Evolutionary conservation across 1,284 basidiomycete genomes (phyloP).

Genomic region (Hortiboletus rubellus): DNA sequence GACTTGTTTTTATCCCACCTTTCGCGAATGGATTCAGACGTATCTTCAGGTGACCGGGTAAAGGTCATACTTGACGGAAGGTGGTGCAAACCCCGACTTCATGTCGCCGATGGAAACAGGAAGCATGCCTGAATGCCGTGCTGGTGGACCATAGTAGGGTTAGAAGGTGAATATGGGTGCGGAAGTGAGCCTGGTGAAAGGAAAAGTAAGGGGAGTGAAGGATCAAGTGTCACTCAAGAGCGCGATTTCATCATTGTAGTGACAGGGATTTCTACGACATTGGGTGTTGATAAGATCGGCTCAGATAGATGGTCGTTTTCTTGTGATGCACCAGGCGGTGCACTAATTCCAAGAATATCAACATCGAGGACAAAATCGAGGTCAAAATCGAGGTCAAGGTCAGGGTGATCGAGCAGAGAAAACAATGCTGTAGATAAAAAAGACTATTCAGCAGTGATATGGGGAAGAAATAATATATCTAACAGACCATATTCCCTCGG

Average conservation of each 20-base stretch:
- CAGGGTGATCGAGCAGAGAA: conserved; percentile 67
- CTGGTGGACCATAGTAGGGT: neutral
- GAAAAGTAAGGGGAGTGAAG: conserved; percentile 63
- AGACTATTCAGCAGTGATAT: neutral
- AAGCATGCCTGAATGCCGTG: conserved; percentile 12
- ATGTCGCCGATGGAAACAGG: conserved; percentile 32
- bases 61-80: conserved; percentile 42
- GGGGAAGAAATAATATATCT: neutral
- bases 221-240: conserved; percentile 40
- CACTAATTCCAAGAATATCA: conserved; percentile 37
- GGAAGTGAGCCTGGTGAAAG: conserved; percentile 41
- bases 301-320: neutral
- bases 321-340: conserved; percentile 1
- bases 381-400: conserved; percentile 52
- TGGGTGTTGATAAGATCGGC: neutral
- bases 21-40: conserved; percentile 41
- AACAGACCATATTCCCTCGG: conserved; percentile 59
- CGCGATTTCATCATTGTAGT: conserved; percentile 7
- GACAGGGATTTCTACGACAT: neutral
- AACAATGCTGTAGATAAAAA: conserved; percentile 44
- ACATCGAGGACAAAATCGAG: too few species aligned
- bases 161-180: conserved; percentile 1
- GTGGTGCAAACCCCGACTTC: conserved; percentile 43
- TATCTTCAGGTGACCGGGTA: conserved; percentile 46
- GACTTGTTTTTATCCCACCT: conserved; percentile 69